phyloP scores from a whole-genome alignment of 2,329 filamentous ascomycete genomes.

The Chrysosporium queenslandicum region DNA sequence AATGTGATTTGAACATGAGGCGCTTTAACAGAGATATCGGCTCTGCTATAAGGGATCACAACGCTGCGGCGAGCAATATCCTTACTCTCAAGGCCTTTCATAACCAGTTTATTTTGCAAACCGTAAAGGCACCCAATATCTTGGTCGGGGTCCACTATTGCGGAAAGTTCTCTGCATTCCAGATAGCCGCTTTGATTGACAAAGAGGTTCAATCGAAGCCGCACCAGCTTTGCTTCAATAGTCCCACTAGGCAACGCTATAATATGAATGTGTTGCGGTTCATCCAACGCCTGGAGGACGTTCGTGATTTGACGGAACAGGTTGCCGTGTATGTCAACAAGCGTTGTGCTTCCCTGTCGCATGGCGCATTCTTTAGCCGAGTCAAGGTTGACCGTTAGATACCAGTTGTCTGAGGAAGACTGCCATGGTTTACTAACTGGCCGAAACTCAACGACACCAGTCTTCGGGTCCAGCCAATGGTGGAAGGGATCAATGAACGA shows the following conservation, averaged over 20 bases:
- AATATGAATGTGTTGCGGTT: neutral
- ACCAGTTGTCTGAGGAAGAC: slow-evolving; percentile 19
- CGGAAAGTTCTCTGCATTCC: slow-evolving; percentile 6
- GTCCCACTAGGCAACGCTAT: neutral
- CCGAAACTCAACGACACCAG: slow-evolving; percentile 21
- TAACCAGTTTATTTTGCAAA: slow-evolving; percentile 22
- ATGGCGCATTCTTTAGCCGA: neutral
- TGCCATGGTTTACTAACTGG: slow-evolving; percentile 22
- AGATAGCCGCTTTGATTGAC: slow-evolving; percentile 4
- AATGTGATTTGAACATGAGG: slow-evolving; percentile 20
- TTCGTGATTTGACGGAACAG: neutral
- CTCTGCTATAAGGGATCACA: slow-evolving; percentile 22
- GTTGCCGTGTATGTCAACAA: neutral
- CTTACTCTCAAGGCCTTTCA: slow-evolving; percentile 11
- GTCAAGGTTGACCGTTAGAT: slow-evolving; percentile 27
- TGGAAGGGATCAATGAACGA: slow-evolving; percentile 30
- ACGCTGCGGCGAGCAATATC: slow-evolving; percentile 15
- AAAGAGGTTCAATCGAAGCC: slow-evolving; percentile 40
- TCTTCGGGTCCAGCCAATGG: slow-evolving; percentile 37
- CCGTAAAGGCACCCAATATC: slow-evolving; percentile 20
- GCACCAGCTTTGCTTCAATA: slow-evolving; percentile 35
- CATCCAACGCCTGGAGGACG: neutral
- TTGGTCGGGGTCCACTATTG: slow-evolving; percentile 20
- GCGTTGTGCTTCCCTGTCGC: neutral
- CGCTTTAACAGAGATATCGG: slow-evolving; percentile 7